These are phyloP conservation scores for Tilletiopsis washingtonensis DNA, from an alignment of 1,284 basidiomycete genomes.

Conservation along the genomic window DNA sequence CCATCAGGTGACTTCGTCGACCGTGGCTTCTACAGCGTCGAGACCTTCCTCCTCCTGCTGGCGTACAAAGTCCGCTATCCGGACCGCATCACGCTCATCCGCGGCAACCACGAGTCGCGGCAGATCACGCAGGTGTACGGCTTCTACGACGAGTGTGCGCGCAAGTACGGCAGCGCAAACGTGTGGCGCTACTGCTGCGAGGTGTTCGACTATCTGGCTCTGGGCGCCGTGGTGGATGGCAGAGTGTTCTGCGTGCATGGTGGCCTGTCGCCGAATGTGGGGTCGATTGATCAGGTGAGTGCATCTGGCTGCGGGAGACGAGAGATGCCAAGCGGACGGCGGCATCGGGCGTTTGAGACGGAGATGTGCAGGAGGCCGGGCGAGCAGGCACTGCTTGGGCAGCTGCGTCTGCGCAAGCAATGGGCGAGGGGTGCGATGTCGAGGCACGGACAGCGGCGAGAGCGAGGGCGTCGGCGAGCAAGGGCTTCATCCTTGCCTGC, in stretches of 20 bases:
- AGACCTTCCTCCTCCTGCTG: conserved; percentile 88
- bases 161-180: conserved; percentile 73
- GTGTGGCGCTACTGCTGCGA: conserved; percentile 99
- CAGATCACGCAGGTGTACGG: conserved; percentile 95
- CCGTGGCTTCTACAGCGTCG: conserved; percentile 92
- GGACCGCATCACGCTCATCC: conserved; percentile 91
- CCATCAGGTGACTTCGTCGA: conserved; percentile 42
- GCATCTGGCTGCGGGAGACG: no score
- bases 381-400: no score
- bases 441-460: no score
- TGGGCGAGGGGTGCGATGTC: no score
- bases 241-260: conserved; percentile 88
- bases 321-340: no score
- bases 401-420: no score
- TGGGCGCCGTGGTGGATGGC: conserved; percentile 67
- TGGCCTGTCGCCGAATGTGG: conserved; percentile 60
- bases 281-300: conserved; percentile 24
- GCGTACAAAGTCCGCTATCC: conserved; percentile 96
- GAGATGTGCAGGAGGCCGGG: no score
- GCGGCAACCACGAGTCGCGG: conserved; percentile 96
- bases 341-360: no score
- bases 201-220: conserved; percentile 90
- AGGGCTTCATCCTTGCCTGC: no score
- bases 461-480: no score
- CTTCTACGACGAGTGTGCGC: conserved; percentile 99